Evolutionary conservation across 306 rosid genomes (phyloP).

Genomic region (Cyclanthera cordifolia): DNA sequence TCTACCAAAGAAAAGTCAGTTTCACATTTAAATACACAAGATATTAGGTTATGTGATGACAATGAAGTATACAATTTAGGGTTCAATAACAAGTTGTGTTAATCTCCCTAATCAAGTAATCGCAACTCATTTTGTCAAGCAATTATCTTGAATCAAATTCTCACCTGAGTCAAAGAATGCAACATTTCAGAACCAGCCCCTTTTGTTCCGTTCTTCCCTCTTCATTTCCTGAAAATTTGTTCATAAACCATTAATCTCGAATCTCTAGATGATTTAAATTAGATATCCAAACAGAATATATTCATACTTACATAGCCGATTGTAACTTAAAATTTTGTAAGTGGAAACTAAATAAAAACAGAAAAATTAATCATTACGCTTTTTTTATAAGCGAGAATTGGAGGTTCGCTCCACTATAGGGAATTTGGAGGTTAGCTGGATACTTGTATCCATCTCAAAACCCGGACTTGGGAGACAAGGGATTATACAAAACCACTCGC

Average conservation of each 20-base stretch:
- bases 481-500: too few relatives aligned
- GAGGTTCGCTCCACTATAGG: too few relatives aligned
- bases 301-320: neutral
- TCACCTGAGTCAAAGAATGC: slow-evolving; percentile 51
- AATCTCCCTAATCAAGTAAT: neutral
- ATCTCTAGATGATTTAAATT: neutral
- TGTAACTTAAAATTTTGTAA: neutral
- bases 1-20: neutral
- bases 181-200: slow-evolving; percentile 82
- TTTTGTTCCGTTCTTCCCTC: slow-evolving; percentile 87
- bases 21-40: neutral
- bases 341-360: neutral
- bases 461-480: too few relatives aligned
- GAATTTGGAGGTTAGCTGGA: too few relatives aligned
- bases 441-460: too few relatives aligned
- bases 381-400: neutral
- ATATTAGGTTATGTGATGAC: neutral
- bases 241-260: neutral
- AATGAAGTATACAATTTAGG: too few relatives aligned
- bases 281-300: neutral
- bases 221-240: slow-evolving; percentile 56
- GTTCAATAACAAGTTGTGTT: neutral
- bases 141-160: neutral
- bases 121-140: neutral
- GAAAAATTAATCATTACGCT: too few relatives aligned